Conservation (phyloP, 192 early-diverging fungal species). For the Kappamyces sp. region DNA sequence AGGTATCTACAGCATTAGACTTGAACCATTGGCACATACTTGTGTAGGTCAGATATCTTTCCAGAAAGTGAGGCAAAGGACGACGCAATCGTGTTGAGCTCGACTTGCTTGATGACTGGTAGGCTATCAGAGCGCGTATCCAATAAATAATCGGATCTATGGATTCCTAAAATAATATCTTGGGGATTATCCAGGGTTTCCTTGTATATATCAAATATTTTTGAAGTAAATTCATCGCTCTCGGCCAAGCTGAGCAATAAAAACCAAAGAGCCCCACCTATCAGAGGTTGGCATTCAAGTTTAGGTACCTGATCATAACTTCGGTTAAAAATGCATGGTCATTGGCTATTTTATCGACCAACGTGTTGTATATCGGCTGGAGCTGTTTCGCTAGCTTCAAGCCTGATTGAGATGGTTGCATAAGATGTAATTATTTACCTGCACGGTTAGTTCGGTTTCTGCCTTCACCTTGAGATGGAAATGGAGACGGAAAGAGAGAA, state of each 20-base stretch:
- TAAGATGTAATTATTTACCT: too few species aligned
- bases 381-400: slow-evolving; percentile 69
- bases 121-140: slow-evolving; percentile 42
- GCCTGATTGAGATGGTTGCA: too few species aligned
- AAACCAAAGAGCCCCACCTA: neutral
- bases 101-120: slow-evolving; percentile 80
- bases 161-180: slow-evolving; percentile 71
- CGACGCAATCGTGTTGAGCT: slow-evolving; percentile 91
- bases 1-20: slow-evolving; percentile 26
- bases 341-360: slow-evolving; percentile 71
- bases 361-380: slow-evolving; percentile 71
- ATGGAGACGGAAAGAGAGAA: slow-evolving; percentile 72
- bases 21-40: slow-evolving; percentile 42
- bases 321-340: slow-evolving; percentile 71
- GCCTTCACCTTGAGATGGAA: too few species aligned
- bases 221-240: slow-evolving; percentile 78
- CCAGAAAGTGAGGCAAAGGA: slow-evolving; percentile 83
- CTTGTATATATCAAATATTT: slow-evolving; percentile 73
- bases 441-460: too few species aligned
- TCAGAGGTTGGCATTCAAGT: neutral
- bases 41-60: slow-evolving; percentile 69
- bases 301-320: slow-evolving; percentile 58
- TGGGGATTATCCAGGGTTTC: slow-evolving; percentile 37
- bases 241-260: slow-evolving; percentile 46
- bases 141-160: slow-evolving; percentile 89